Evolutionary conservation across 257 asterid genomes (phyloP).

Genomic region (Salvia miltiorrhiza): DNA sequence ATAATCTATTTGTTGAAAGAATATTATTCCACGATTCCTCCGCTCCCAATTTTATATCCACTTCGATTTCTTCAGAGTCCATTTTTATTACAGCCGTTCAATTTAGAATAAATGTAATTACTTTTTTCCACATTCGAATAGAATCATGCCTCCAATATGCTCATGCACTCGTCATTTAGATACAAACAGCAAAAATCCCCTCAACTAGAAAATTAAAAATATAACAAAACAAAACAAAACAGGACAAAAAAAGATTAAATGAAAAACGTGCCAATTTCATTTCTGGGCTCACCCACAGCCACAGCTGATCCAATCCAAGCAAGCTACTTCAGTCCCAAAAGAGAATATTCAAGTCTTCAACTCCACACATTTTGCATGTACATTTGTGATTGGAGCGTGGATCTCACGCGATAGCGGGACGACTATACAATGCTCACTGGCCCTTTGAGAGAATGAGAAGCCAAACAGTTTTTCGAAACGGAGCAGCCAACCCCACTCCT

Average conservation of each 20-base stretch:
- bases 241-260: no score
- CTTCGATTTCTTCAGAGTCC: not conserved
- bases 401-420: not conserved
- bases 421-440: not conserved
- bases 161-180: not conserved
- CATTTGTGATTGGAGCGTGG: constrained; percentile 5
- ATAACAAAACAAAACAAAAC: no score
- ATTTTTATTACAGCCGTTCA: not conserved
- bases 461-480: constrained; percentile 1
- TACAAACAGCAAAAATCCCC: not conserved
- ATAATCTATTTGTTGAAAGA: no score
- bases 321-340: not conserved
- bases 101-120: not conserved
- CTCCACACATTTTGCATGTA: not conserved
- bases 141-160: not conserved
- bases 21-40: not conserved
- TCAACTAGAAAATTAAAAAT: not conserved
- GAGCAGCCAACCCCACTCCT: constrained; percentile 13
- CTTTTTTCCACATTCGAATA: not conserved
- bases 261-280: not conserved
- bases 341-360: constrained; percentile 17
- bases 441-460: constrained; percentile 17
- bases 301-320: constrained; percentile 2
- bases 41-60: not conserved
- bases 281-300: not conserved